A percentile compares a stretch with the other conserved stretches of the same genome.
These are phyloP conservation scores for Salix purpurea DNA, from an alignment of 345 rosid species.

Conservation along the genomic window DNA sequence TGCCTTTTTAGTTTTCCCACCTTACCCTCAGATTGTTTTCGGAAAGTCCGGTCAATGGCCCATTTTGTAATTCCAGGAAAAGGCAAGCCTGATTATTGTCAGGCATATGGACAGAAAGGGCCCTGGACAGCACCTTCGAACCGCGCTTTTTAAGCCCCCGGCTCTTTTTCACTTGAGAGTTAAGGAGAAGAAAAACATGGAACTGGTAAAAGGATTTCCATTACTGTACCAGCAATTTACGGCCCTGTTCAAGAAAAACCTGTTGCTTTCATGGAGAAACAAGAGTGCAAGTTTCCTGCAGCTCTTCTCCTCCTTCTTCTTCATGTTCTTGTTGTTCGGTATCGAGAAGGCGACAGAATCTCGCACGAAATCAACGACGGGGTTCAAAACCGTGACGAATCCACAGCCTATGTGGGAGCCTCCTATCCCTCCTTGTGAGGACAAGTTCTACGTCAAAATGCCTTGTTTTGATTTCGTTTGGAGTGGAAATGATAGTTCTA, in stretches of 20 bases:
- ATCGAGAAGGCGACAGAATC: slow-evolving; percentile 54
- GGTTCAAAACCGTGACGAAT: slow-evolving; percentile 37
- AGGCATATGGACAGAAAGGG: not conserved
- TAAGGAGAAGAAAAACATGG: slow-evolving; percentile 16
- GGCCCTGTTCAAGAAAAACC: slow-evolving; percentile 65
- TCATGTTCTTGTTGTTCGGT: slow-evolving; percentile 75
- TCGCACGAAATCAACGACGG: slow-evolving; percentile 37
- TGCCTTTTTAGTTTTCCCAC: not conserved
- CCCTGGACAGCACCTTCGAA: not conserved
- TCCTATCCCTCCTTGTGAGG: slow-evolving; percentile 82
- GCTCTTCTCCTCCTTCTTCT: slow-evolving; percentile 83
- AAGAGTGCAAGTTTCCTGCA: slow-evolving; percentile 72
- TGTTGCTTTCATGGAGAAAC: slow-evolving; percentile 85
- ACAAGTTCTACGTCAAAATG: slow-evolving; percentile 44
- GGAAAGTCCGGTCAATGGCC: not conserved
- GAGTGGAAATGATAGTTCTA: slow-evolving; percentile 62
- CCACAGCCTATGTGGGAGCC: slow-evolving; percentile 50
- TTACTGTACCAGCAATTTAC: slow-evolving; percentile 59
- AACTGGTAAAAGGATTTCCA: slow-evolving; percentile 43
- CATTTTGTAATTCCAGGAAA: not conserved
- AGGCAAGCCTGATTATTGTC: not conserved
- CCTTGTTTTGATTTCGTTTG: slow-evolving; percentile 85
- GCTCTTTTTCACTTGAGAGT: not conserved
- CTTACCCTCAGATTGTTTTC: not conserved
- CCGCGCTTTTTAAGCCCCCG: slow-evolving; percentile 12